Base-by-base conservation (phyloP, 345 rosid species). In the Bruguiera parviflora region DNA sequence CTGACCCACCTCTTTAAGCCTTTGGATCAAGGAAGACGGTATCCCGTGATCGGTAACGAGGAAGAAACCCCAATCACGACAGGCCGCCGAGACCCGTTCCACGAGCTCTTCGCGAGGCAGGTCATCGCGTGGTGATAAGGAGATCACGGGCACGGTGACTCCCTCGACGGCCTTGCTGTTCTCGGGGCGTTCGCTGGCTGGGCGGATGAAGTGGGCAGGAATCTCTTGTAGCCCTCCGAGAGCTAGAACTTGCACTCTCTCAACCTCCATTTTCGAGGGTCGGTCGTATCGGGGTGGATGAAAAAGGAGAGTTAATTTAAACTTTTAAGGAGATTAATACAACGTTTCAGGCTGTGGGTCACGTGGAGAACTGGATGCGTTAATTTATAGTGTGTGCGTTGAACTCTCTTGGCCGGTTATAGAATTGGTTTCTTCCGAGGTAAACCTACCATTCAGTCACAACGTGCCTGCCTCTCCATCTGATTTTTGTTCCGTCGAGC, bases 11-110 rank as follows among this genome's bases (percentile, higher is more conserved):
- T 77, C 74, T 66, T 81, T 65, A 20, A 84, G 67, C 53, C 68
- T 77, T 47, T 63, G 19, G 63, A 84, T 70, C 76, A 86, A 75
- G 2, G 67, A 9, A 0, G 66, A 35, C 0, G 83, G 53, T 2
- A 82, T 71, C 11, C 84, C 90, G 32, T 84, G 86, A 59, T 80
- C 78, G 10, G 81, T 82, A 43, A 80, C 0, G 35, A 78, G 43
- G 64, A 80, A 70, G 29, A 80, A 76, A 7, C 87, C 90, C 86
- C 87, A 86, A 3, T 82, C 72, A 8, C 21, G 68, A 62, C 83
- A 67, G 1, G 87, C 90, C 33, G 51, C 61, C n/a, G 5, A 33
- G 20, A 82, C 24, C 19, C 71, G 58, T 5, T 33, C 29, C 0
- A 81, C 78, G 3, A 81, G 9, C 0, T 18, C 60, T 27, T 61